Percentiles rank a stretch among this genome's conserved stretches.
phyloP scores from a whole-genome alignment of 2,329 filamentous ascomycete species.

The Xylariaceae sp. region DNA sequence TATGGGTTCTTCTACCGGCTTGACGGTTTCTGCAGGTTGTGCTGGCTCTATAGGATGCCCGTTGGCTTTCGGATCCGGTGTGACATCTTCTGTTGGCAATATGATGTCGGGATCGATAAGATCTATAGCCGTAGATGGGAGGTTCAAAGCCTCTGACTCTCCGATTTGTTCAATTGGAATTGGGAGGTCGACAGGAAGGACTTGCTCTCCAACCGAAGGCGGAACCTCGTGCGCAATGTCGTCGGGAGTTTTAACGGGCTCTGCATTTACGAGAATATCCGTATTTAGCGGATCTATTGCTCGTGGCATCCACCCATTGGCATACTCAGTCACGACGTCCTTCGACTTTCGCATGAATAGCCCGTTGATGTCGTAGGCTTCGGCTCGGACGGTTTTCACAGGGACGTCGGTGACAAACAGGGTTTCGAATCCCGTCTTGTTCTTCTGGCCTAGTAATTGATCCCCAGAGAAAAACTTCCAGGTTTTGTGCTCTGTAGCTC shows the following conservation, averaged over 20 bases:
- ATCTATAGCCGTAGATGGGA: background rate
- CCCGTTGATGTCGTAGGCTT: conserved; percentile 4
- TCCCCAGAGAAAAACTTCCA: conserved; percentile 8
- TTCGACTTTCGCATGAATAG: conserved; percentile 3
- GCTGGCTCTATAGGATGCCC: background rate
- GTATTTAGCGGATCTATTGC: background rate
- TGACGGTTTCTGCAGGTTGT: background rate
- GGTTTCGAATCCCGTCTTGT: conserved; percentile 10
- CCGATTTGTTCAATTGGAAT: background rate
- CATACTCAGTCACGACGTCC: conserved; percentile 2
- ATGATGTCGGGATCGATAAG: background rate
- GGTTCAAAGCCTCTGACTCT: background rate
- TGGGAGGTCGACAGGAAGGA: too few species aligned
- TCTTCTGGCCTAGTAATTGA: conserved; percentile 2
- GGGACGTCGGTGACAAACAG: conserved; percentile 3
- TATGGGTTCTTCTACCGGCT: background rate
- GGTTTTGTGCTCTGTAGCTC: conserved; percentile 7
- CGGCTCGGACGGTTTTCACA: background rate
- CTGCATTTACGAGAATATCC: background rate
- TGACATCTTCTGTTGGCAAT: background rate
- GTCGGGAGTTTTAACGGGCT: background rate
- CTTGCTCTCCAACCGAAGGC: too few species aligned
- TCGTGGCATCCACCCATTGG: conserved; percentile 1
- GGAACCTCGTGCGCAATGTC: too few species aligned
- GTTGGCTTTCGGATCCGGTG: background rate